Evolutionary conservation across 768 basidiomycete species (phyloP), one percentile per base, ranked within the genome.

Genomic region (Tremella yokohamensis): DNA sequence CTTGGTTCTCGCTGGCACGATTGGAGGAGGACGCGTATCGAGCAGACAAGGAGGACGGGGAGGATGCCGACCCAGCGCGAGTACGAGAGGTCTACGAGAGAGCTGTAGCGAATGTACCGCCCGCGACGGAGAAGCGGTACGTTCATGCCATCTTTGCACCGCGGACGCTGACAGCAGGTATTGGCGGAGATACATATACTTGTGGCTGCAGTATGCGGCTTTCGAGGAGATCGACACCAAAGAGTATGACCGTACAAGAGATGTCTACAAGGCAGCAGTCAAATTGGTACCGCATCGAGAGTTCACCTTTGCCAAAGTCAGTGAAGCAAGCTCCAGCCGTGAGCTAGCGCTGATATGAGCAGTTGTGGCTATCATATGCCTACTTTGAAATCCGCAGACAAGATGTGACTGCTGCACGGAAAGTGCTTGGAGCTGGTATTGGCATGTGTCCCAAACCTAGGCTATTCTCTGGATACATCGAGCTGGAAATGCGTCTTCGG

Each of bases 171-270:
- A 58, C 34, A 24, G 22, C 45, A 66, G 66, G 40, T 68, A 60
- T 57, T 80, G 79, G 79, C 61, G 79, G 54, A 63, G 79, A 54
- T 80, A 80, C 62, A 79, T 80, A 62, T 54, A 48, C 64, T 65
- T 96, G 8, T 97, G 93, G 93, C 74, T 97, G 34, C 85, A 92
- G 73, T 99, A 99, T 78, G 93, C 96, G 0, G 75, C 96, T 38
- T 98, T 98, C 60, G 96, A 99, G 76, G 96, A 99, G 78, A 86
- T 91, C 39, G 93, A 97, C 61, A 87, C 87, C 1, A 90, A 91
- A 87, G 93, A 99, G 70, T 87, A 85, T 64, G 80, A 80, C 34
- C 87, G 96, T 2, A 82, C 90, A 22, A 83, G 92, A 50, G 89
- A 97, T 69, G 87, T 99, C 29, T 98, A 92, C 78, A 87, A 90